Evolutionary conservation across 2,329 filamentous ascomycete species (phyloP).

Genomic region (Penicillium aurantiogriseum): DNA sequence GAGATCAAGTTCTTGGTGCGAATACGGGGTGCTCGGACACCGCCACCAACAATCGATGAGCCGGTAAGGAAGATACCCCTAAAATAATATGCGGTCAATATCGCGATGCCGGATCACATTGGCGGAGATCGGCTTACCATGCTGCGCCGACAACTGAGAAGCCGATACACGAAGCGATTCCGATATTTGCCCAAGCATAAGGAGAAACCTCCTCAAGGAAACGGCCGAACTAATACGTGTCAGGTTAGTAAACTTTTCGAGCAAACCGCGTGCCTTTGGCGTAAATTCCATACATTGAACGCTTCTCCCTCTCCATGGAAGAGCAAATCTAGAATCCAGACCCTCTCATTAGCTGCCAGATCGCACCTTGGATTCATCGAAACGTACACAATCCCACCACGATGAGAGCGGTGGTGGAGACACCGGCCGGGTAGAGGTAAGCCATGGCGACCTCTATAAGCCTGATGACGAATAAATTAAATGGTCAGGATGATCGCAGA

Average conservation of each 20-base stretch:
- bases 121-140: slow-evolving; percentile 62
- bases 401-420: slow-evolving; percentile 64
- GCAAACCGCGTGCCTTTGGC: not conserved
- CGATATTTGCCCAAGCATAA: slow-evolving; percentile 86
- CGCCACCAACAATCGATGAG: slow-evolving; percentile 92
- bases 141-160: slow-evolving; percentile 94
- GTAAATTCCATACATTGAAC: slow-evolving; percentile 72
- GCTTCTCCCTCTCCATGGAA: slow-evolving; percentile 94
- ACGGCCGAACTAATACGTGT: slow-evolving; percentile 67
- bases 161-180: slow-evolving; percentile 91
- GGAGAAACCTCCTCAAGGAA: slow-evolving; percentile 94
- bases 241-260: slow-evolving; percentile 15
- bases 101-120: not conserved
- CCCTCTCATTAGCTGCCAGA: slow-evolving; percentile 22
- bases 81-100: slow-evolving; percentile 22
- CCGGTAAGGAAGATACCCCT: slow-evolving; percentile 99
- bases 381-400: slow-evolving; percentile 76
- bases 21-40: slow-evolving; percentile 94
- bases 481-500: slow-evolving; percentile 16
- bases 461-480: slow-evolving; percentile 24
- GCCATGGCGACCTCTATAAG: slow-evolving; percentile 57
- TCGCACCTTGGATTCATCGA: slow-evolving; percentile 9
- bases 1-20: slow-evolving; percentile 99
- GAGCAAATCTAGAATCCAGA: slow-evolving; percentile 75
- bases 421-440: slow-evolving; percentile 64